Conservation (phyloP, 345 rosid species). For the Eucalyptus melliodora region DNA sequence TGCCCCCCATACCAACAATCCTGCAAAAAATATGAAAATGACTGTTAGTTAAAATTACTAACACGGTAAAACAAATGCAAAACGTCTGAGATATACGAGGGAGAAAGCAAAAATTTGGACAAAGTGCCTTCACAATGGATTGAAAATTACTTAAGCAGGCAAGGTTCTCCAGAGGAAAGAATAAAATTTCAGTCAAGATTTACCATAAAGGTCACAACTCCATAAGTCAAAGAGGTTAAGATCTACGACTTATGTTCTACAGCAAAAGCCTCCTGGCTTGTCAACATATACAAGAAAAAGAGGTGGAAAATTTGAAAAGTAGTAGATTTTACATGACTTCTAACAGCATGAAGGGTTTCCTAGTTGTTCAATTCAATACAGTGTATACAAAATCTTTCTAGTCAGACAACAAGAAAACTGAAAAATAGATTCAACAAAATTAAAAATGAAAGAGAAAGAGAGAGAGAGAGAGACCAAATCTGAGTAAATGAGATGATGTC, state of each 20-base stretch:
- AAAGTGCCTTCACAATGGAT: neutral
- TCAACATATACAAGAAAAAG: neutral
- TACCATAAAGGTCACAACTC: neutral
- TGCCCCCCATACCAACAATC: conserved; percentile 99
- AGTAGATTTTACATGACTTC: neutral
- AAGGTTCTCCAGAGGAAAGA: neutral
- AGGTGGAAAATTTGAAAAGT: neutral
- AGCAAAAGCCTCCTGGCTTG: neutral
- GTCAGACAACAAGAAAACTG: neutral
- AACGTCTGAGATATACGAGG: neutral
- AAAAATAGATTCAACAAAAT: neutral
- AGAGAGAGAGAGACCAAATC: neutral
- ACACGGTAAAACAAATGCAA: neutral
- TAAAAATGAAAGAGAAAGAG: neutral
- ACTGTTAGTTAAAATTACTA: neutral
- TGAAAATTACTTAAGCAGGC: neutral
- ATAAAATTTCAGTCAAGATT: neutral
- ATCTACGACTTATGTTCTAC: neutral
- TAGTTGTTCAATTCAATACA: neutral
- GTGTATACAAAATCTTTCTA: neutral
- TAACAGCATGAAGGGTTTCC: neutral
- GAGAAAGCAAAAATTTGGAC: neutral
- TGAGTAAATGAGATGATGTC: neutral
- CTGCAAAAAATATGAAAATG: conserved; percentile 16
- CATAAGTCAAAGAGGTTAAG: neutral